Evolutionary conservation across 2,329 filamentous ascomycete species (phyloP), one percentile per base, ranked within the genome.

Genomic region (Aureobasidium zeae): DNA sequence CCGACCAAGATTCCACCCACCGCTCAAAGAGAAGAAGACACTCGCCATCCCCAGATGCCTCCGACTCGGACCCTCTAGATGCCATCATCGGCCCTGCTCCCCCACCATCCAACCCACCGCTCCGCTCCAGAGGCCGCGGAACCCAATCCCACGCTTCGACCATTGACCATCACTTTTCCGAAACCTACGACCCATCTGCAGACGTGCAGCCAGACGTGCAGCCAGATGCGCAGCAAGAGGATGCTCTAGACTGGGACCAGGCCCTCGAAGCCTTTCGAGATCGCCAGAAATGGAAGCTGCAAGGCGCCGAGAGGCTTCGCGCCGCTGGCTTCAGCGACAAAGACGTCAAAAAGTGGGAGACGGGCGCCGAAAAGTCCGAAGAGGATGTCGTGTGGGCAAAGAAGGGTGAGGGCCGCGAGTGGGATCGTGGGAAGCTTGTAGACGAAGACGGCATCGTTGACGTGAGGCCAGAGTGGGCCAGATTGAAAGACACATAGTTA

Each of bases 161-260:
- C 8, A 93, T 95, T 51, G 87, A 95, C 56, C 70, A 74, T 17
- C 84, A 84, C 41, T 96, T 95, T 60, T 79, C 82, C 1, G 67
- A 77, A 1, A 73, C 63, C 13, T 81, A 81, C 53, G 69, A 81
- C 48, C 77, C 77, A 1, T 58, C 65, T 5, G 62, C 81, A 3
- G 64, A 70, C 28, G 32, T 51, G 1, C 49, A 52, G 10, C 63
- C 81, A 3, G 64, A 70, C 28, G 32, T 51, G 1, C 49, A 52
- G 10, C 63, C 68, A 31, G 66, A 69, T 1, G 66, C 64, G 2
- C 24, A 35, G 5, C 7, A 35, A 24, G 71, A 70, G 20, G 43
- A 45, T 4, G 78, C 81, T 48, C 13, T 33, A 10, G 77, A 85
- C 48, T 94, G 86, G 87, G 83, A 85, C 32, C 76, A 85, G 53